Evolutionary conservation across 2,329 filamentous ascomycete species (phyloP), one percentile per base, ranked within the genome.

Genomic region (Aaosphaeria pasadenensis): DNA sequence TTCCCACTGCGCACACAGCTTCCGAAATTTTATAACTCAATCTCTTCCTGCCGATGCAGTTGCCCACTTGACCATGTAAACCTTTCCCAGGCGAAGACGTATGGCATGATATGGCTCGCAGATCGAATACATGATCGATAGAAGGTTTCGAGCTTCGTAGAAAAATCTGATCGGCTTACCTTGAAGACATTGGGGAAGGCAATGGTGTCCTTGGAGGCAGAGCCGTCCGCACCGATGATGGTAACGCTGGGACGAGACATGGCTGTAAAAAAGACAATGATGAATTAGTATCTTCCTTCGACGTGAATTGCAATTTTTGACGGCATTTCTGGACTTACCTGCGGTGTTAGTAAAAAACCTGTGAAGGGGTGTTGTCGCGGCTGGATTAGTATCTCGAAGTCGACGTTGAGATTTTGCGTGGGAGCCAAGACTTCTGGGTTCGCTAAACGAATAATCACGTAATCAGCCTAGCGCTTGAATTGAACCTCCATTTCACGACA

Each of bases 201-300:
- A 78, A 91, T 85, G 74, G 91, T 92, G 76, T 87, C 84, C 76
- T 88, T 88, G 78, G 86, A 88, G 80, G 90, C 82, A 82, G 87
- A 83, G 82, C 94, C 94, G 87, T 96, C 91, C 79, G 90, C 91
- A 79, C 88, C 86, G 82, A 95, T 86, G 82, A 99, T 91, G 76
- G 91, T 89, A 77, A 99, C 94, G 75, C 91, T 96, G 78, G 94
- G 94, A 82, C 94, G 86, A 77, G 88, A 91, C 82, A 91, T 89
- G 33, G n/a, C 33, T 36, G 33, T 36, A 9, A 36, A 36, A 36
- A 36, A 36, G 33, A 36, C 33, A 36, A n/a, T 36, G 33, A 36
- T 9, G 33, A n/a, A 36, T 24, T 24, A 24, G 17, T 24, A 24
- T 24, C 17, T 24, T 24, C 17, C 17, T 24, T 24, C 17, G 17